phyloP scores from a whole-genome alignment of 768 basidiomycete species.

The Lyophyllum atratum region DNA sequence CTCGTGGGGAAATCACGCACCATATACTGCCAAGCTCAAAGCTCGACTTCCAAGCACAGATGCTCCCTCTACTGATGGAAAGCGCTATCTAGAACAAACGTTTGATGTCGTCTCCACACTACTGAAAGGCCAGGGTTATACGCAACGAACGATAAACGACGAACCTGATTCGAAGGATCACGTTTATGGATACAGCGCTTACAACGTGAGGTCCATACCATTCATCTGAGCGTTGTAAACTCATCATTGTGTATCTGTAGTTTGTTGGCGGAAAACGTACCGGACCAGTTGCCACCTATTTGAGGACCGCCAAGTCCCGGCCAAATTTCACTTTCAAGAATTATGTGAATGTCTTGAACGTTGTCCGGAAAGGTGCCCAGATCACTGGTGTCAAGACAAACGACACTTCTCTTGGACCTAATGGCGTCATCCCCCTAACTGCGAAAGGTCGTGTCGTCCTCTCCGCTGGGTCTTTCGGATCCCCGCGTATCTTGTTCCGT shows the following conservation, averaged over 20 bases:
- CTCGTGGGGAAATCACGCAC: constrained; percentile 52
- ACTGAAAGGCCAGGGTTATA: constrained; percentile 50
- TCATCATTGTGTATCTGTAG: constrained; percentile 19
- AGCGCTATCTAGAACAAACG: constrained; percentile 56
- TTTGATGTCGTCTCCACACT: constrained; percentile 44
- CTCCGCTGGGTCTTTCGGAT: constrained; percentile 59
- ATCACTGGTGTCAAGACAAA: constrained; percentile 65
- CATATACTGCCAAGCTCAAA: constrained; percentile 50
- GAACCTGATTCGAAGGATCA: constrained; percentile 60
- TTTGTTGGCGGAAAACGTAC: constrained; percentile 48
- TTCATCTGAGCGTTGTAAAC: neutral
- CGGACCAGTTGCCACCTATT: constrained; percentile 62
- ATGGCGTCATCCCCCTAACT: constrained; percentile 56
- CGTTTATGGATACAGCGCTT: constrained; percentile 54
- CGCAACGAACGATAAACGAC: constrained; percentile 54
- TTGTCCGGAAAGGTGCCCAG: constrained; percentile 55
- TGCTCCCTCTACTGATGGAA: constrained; percentile 59
- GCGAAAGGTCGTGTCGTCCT: constrained; percentile 60
- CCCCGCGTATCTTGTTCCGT: constrained; percentile 57
- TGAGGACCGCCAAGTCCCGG: constrained; percentile 52
- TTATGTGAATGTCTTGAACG: constrained; percentile 48
- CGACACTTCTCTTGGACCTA: constrained; percentile 56
- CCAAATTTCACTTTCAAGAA: constrained; percentile 52
- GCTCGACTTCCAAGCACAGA: constrained; percentile 61
- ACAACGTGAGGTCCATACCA: constrained; percentile 28